Conservation (phyloP, 2,329 filamentous ascomycete species). For the Dothideomycetes sp. region DNA sequence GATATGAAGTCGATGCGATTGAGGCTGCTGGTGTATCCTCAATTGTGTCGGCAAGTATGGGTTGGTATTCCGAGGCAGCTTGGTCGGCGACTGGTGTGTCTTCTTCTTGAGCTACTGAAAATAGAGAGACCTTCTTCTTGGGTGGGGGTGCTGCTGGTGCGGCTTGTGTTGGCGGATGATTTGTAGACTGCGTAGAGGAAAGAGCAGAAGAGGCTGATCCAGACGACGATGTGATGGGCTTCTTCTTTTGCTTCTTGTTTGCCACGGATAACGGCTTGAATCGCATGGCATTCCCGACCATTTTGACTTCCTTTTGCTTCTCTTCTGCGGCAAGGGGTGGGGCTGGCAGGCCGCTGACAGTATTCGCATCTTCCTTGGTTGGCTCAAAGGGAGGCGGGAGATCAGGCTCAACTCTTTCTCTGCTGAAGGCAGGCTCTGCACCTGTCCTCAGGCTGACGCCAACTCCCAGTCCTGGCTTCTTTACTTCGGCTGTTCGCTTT, state of each 20-base stretch:
- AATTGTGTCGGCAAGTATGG: conserved; percentile 17
- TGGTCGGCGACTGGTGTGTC: conserved; percentile 9
- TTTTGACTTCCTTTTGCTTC: conserved; percentile 50
- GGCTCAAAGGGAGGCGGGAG: not conserved
- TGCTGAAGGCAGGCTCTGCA: conserved; percentile 68
- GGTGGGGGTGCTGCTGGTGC: conserved; percentile 14
- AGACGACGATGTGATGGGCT: conserved; percentile 26
- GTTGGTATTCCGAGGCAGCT: conserved; percentile 23
- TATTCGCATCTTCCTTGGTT: conserved; percentile 22
- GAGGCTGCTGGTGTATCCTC: conserved; percentile 1
- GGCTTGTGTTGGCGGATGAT: conserved; percentile 1
- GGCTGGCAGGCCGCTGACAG: conserved; percentile 24
- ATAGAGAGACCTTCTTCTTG: conserved; percentile 57
- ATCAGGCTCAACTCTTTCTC: conserved; percentile 33
- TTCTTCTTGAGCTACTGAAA: conserved; percentile 46
- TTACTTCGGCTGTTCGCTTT: conserved; percentile 41
- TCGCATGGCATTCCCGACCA: conserved; percentile 70
- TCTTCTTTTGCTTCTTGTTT: conserved; percentile 62
- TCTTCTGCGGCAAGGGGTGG: conserved; percentile 29
- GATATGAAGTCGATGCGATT: conserved; percentile 7
- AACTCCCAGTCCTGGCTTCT: conserved; percentile 31
- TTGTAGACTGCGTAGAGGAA: conserved; percentile 3
- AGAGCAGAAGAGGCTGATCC: too few relatives aligned
- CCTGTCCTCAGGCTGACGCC: conserved; percentile 73
- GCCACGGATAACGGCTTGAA: conserved; percentile 83